Evolutionary conservation across 2,329 filamentous ascomycete genomes (phyloP).

Genomic region (Aspergillus awamori): DNA sequence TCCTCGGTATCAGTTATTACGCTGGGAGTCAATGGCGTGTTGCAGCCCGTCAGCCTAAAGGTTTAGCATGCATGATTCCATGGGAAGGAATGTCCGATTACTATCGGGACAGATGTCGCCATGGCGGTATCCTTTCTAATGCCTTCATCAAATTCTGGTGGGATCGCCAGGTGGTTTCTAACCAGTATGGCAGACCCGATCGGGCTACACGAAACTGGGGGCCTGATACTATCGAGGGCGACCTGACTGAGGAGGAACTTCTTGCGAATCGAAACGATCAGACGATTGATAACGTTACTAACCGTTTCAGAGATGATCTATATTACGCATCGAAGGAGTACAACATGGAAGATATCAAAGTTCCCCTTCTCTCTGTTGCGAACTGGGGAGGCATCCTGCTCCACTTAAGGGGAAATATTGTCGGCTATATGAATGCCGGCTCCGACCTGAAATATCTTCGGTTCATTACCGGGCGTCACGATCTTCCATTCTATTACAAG

Average conservation of each 20-base stretch:
- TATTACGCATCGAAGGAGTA: conserved; percentile 65
- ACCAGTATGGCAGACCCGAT: conserved; percentile 60
- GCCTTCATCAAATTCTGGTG: conserved; percentile 64
- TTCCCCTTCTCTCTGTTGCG: conserved; percentile 65
- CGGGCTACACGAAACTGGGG: conserved; percentile 24
- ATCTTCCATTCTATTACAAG: conserved; percentile 69
- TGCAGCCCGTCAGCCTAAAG: conserved; percentile 53
- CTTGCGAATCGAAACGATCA: conserved; percentile 5
- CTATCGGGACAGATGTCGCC: conserved; percentile 58
- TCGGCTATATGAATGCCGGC: conserved; percentile 63
- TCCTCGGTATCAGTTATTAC: conserved; percentile 55
- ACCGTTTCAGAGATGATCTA: conserved; percentile 58
- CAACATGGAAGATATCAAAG: conserved; percentile 63
- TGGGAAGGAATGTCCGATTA: conserved; percentile 59
- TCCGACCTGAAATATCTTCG: conserved; percentile 68
- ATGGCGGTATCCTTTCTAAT: conserved; percentile 63
- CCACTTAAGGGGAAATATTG: conserved; percentile 68
- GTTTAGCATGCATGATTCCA: conserved; percentile 52
- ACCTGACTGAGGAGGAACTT: conserved; percentile 19
- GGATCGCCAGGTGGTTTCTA: conserved; percentile 61
- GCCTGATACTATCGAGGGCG: conserved; percentile 27
- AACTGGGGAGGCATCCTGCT: conserved; percentile 71
- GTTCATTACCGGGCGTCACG: conserved; percentile 68
- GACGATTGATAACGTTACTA: conserved; percentile 36
- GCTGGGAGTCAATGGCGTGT: conserved; percentile 57